Evolutionary conservation across 2,329 filamentous ascomycete species (phyloP).

Genomic region (Biscogniauxia marginata): DNA sequence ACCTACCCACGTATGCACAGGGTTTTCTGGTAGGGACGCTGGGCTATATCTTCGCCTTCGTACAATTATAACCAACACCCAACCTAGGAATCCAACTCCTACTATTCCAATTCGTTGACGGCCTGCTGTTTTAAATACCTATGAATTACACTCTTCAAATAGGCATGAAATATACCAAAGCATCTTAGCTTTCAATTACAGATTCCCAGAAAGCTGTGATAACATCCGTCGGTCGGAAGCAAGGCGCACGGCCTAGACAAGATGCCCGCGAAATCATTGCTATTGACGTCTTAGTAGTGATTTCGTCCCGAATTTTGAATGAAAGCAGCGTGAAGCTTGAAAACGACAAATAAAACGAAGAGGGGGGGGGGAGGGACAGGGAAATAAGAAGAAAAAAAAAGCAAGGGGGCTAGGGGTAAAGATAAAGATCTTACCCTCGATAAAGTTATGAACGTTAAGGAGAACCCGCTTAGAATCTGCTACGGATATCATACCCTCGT

Average conservation of each 20-base stretch:
- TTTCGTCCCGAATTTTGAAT: background rate
- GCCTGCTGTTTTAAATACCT: too few relatives aligned
- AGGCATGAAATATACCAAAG: too few relatives aligned
- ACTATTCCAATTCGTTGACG: too few relatives aligned
- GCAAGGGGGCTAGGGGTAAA: background rate
- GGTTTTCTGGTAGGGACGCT: too few relatives aligned
- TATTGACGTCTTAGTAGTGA: conserved; percentile 10
- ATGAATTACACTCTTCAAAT: too few relatives aligned
- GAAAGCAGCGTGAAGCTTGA: background rate
- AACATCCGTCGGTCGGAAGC: conserved; percentile 30
- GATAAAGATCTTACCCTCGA: conserved; percentile 9
- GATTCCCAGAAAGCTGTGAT: conserved; percentile 30
- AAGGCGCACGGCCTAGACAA: conserved; percentile 30
- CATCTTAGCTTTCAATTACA: conserved; percentile 9
- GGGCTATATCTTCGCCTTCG: too few relatives aligned
- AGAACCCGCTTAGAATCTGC: conserved; percentile 10
- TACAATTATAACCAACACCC: too few relatives aligned
- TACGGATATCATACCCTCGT: background rate
- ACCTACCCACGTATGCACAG: too few relatives aligned
- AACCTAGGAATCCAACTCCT: too few relatives aligned
- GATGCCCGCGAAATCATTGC: conserved; percentile 23
- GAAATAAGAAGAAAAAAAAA: background rate
- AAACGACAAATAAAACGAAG: background rate
- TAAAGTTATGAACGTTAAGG: conserved; percentile 16
- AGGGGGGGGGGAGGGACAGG: too few relatives aligned